These are phyloP conservation scores for Umbilicaria muhlenbergii DNA, from an alignment of 495 filamentous ascomycete genomes.

Conservation along the genomic window DNA sequence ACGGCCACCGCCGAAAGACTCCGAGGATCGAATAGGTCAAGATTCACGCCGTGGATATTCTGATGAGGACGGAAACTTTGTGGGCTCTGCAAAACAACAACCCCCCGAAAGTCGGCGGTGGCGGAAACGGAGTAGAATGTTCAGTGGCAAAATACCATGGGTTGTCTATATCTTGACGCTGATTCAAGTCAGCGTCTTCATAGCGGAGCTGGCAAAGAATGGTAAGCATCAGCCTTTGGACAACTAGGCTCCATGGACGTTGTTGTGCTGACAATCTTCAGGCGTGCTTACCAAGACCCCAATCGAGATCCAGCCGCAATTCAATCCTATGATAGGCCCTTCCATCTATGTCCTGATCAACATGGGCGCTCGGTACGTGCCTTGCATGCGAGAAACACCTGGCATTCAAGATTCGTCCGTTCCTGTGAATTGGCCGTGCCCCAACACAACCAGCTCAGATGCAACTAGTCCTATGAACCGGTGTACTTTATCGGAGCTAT, in stretches of 20 bases:
- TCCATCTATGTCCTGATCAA: conserved; percentile 82
- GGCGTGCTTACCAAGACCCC: conserved; percentile 49
- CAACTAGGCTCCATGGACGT: neutral
- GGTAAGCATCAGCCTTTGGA: conserved; percentile 31
- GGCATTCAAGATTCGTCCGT: conserved; percentile 43
- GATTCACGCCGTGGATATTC: conserved; percentile 15
- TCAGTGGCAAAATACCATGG: conserved; percentile 53
- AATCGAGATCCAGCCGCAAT: conserved; percentile 69
- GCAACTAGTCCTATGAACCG: conserved; percentile 23
- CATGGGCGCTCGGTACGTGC: conserved; percentile 85
- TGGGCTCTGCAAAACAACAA: conserved; percentile 26
- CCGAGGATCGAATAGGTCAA: conserved; percentile 4
- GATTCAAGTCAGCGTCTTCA: conserved; percentile 75
- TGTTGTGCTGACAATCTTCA: neutral
- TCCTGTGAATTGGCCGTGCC: conserved; percentile 52
- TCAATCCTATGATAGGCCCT: conserved; percentile 96
- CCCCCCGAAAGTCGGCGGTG: neutral
- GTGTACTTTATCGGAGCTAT: conserved; percentile 64
- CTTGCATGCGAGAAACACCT: conserved; percentile 79
- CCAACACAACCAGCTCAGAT: conserved; percentile 48
- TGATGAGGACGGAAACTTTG: conserved; percentile 30
- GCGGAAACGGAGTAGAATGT: conserved; percentile 30
- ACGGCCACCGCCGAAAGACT: conserved; percentile 12
- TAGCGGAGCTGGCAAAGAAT: conserved; percentile 72
- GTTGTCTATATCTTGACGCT: conserved; percentile 68